Percentiles rank a stretch among this genome's conserved stretches.
These are phyloP conservation scores for Lachancea quebecensis DNA, from an alignment of 805 yeast species.

Conservation along the genomic window DNA sequence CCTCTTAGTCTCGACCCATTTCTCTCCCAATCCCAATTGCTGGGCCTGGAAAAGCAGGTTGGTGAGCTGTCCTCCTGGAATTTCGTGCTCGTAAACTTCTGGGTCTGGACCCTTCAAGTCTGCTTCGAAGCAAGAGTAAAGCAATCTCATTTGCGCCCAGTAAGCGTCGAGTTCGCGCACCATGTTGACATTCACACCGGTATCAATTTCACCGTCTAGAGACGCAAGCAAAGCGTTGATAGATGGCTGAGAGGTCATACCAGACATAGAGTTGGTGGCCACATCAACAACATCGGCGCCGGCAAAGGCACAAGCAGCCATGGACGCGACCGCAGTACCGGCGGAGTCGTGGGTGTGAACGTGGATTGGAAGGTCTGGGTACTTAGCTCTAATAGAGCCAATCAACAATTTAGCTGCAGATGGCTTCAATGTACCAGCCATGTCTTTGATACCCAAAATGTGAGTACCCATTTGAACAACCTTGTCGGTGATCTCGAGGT, in stretches of 20 bases:
- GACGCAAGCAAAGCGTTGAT: slow-evolving; percentile 90
- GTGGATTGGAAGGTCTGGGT: slow-evolving; percentile 93
- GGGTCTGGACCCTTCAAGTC: slow-evolving; percentile 99
- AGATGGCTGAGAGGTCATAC: slow-evolving; percentile 97
- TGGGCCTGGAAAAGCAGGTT: slow-evolving; percentile 98
- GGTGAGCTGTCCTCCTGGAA: slow-evolving; percentile 99
- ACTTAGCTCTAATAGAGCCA: slow-evolving; percentile 71
- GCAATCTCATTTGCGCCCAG: slow-evolving; percentile 98
- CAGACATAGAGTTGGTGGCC: slow-evolving; percentile 95
- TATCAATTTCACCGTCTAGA: slow-evolving; percentile 74
- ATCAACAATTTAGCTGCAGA: slow-evolving; percentile 80
- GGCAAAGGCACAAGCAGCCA: slow-evolving; percentile 88
- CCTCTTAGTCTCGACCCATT: slow-evolving; percentile 93
- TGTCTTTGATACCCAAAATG: slow-evolving; percentile 94
- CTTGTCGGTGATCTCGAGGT: slow-evolving; percentile 70
- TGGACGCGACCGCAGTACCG: slow-evolving; percentile 97
- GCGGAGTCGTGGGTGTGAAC: slow-evolving; percentile 99
- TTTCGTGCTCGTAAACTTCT: slow-evolving; percentile 96
- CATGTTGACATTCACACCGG: slow-evolving; percentile 58
- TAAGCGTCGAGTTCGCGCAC: slow-evolving; percentile 85
- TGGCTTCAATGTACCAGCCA: slow-evolving; percentile 99
- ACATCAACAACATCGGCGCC: slow-evolving; percentile 99
- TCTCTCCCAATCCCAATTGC: slow-evolving; percentile 94
- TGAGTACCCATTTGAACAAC: slow-evolving; percentile 94
- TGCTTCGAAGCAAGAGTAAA: slow-evolving; percentile 96